phyloP scores from a whole-genome alignment of 1,139 yeast genomes.

The Taphrina betulina region DNA sequence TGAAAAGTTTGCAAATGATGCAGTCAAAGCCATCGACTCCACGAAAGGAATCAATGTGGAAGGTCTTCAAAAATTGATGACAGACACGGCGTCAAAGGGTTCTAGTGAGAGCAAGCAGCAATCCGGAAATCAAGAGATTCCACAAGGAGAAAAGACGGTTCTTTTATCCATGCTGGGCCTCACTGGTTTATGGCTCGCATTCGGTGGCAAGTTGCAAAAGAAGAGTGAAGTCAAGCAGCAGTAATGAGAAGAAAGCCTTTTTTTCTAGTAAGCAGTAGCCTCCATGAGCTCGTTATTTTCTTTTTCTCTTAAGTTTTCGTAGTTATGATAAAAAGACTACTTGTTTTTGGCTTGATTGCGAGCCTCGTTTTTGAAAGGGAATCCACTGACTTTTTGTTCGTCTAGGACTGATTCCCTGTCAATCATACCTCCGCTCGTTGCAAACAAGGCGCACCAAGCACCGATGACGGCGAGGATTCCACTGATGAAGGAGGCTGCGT shows the following conservation, averaged over 20 bases:
- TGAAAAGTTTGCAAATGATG: conserved; percentile 12
- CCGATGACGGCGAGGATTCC: conserved; percentile 16
- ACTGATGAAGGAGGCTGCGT: conserved; percentile 8
- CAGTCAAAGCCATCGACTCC: conserved; percentile 20
- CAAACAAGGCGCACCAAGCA: conserved; percentile 24
- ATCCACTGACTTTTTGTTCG: conserved; percentile 19
- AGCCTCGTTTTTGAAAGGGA: conserved; percentile 24
- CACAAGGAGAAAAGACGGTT: conserved; percentile 22
- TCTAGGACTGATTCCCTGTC: conserved; percentile 9
- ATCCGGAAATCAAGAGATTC: conserved; percentile 7
- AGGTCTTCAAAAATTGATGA: conserved; percentile 3
- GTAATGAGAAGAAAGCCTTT: no score
- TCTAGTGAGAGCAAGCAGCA: not conserved
- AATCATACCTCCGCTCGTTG: conserved; percentile 13
- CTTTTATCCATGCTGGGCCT: conserved; percentile 13
- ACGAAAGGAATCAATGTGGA: not conserved
- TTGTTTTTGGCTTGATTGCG: conserved; percentile 10
- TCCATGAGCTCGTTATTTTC: no score
- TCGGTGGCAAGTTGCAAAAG: conserved; percentile 25
- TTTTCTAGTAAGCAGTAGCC: no score
- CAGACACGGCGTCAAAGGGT: not conserved
- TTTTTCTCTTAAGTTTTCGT: no score
- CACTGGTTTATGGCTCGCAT: conserved; percentile 26
- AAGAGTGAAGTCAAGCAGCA: conserved; percentile 6
- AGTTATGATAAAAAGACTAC: no score